These are phyloP conservation scores for Lichtheimia hyalospora DNA, from an alignment of 371 early-diverging fungal genomes.

Conservation along the genomic window DNA sequence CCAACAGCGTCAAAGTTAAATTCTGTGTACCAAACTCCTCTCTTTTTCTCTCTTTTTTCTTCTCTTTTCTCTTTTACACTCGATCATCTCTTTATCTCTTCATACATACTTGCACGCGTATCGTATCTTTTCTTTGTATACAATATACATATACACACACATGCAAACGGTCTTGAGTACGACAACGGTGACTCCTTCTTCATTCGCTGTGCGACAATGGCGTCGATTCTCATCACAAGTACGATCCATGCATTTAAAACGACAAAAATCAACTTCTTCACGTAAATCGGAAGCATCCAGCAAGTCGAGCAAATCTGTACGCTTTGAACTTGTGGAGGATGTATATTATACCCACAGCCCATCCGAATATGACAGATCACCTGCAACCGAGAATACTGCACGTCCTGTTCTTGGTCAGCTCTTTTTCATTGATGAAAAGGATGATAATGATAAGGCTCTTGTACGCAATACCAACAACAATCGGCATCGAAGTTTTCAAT, in stretches of 20 bases:
- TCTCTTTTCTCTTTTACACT: too few relatives aligned
- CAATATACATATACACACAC: too few relatives aligned
- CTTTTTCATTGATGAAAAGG: conserved; percentile 12
- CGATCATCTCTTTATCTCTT: too few relatives aligned
- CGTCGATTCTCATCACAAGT: conserved; percentile 15
- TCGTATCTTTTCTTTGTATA: too few relatives aligned
- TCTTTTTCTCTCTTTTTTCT: too few relatives aligned
- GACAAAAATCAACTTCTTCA: conserved; percentile 18
- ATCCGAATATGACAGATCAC: conserved; percentile 38
- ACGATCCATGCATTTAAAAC: conserved; percentile 1
- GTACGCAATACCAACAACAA: conserved; percentile 22
- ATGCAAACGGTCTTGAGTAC: too few relatives aligned
- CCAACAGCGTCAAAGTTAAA: too few relatives aligned
- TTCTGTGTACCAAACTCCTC: too few relatives aligned
- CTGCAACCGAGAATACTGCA: conserved; percentile 22
- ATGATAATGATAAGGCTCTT: conserved; percentile 15
- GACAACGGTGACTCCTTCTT: not conserved
- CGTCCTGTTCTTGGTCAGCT: conserved; percentile 19
- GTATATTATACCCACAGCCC: conserved; percentile 45
- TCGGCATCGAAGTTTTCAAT: conserved; percentile 19
- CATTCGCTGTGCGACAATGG: conserved; percentile 12
- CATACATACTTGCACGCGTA: too few relatives aligned
- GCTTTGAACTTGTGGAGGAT: conserved; percentile 34
- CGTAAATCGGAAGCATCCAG: not conserved
- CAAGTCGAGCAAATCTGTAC: conserved; percentile 29